Conservation (phyloP, 148 eudicot species). For the Rhododendron ferrugineum region DNA sequence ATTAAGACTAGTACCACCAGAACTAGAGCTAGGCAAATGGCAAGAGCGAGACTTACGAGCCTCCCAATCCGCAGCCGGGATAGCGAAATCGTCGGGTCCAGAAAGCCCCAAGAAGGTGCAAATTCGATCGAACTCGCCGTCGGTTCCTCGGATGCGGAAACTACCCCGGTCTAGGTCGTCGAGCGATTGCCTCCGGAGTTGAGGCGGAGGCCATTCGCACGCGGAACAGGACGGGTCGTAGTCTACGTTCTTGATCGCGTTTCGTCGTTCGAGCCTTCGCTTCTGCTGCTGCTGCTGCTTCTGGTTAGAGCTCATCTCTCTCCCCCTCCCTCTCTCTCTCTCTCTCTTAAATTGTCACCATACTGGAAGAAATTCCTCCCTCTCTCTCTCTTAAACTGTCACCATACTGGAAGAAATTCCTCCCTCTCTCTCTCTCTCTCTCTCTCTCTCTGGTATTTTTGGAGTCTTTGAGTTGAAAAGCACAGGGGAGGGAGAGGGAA, state of each 20-base stretch:
- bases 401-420: background rate
- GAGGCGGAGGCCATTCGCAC: slow-evolving; percentile 19
- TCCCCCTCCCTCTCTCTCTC: background rate
- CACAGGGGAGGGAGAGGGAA: too few relatives aligned
- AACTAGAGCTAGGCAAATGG: slow-evolving; percentile 11
- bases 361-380: background rate
- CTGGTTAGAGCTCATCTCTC: background rate
- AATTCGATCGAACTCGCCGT: slow-evolving; percentile 50
- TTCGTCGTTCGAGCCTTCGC: slow-evolving; percentile 55
- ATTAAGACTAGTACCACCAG: background rate
- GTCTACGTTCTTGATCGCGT: slow-evolving; percentile 57
- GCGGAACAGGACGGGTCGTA: slow-evolving; percentile 45
- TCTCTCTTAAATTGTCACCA: background rate
- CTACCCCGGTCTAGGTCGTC: slow-evolving; percentile 29
- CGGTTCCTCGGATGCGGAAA: slow-evolving; percentile 58
- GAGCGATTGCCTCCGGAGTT: slow-evolving; percentile 34
- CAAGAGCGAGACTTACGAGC: slow-evolving; percentile 38
- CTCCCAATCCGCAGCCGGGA: slow-evolving; percentile 50
- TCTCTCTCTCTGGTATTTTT: background rate
- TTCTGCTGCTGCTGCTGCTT: slow-evolving; percentile 2
- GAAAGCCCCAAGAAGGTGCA: slow-evolving; percentile 49
- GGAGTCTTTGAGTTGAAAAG: background rate
- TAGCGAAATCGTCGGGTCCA: slow-evolving; percentile 70
- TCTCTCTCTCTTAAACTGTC: background rate
- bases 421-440: background rate